These are phyloP conservation scores for Opeltia flavorubescens DNA, from an alignment of 495 filamentous ascomycete species.

Conservation along the genomic window DNA sequence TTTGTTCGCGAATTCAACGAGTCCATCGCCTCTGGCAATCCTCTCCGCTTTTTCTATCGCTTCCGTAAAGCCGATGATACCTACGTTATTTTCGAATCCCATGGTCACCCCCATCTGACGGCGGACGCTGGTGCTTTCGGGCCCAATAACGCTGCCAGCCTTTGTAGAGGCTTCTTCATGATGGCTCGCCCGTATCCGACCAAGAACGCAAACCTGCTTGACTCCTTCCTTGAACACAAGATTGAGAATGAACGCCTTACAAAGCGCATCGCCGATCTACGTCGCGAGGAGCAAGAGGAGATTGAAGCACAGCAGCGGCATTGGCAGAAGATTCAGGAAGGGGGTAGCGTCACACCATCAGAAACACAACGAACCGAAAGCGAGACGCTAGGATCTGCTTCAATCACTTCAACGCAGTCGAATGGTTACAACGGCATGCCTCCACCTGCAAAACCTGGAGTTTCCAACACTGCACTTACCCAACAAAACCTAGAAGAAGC, in stretches of 20 bases:
- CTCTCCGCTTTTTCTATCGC: constrained; percentile 79
- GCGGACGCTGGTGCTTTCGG: constrained; percentile 46
- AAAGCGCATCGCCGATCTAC: constrained; percentile 72
- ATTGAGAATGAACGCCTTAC: constrained; percentile 86
- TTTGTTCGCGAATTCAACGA: constrained; percentile 87
- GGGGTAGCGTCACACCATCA: constrained; percentile 38
- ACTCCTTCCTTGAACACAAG: constrained; percentile 94
- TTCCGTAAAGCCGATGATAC: constrained; percentile 61
- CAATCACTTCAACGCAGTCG: constrained; percentile 16
- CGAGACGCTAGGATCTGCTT: constrained; percentile 17
- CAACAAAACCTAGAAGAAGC: constrained; percentile 68
- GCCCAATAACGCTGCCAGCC: constrained; percentile 45
- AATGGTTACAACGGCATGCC: constrained; percentile 42
- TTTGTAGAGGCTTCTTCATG: constrained; percentile 85
- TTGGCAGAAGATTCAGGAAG: constrained; percentile 39
- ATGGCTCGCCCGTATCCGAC: constrained; percentile 86
- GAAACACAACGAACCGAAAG: constrained; percentile 27
- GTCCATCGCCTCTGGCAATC: constrained; percentile 66
- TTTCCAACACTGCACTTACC: constrained; percentile 51
- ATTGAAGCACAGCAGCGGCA: constrained; percentile 34
- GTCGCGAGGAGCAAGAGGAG: constrained; percentile 76
- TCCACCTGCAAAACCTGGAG: constrained; percentile 48
- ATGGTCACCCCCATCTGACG: constrained; percentile 82
- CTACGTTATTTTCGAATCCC: constrained; percentile 72
- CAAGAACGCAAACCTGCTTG: constrained; percentile 67